Conservation (phyloP, 805 yeast species). For the Scheffersomyces lignosus region DNA sequence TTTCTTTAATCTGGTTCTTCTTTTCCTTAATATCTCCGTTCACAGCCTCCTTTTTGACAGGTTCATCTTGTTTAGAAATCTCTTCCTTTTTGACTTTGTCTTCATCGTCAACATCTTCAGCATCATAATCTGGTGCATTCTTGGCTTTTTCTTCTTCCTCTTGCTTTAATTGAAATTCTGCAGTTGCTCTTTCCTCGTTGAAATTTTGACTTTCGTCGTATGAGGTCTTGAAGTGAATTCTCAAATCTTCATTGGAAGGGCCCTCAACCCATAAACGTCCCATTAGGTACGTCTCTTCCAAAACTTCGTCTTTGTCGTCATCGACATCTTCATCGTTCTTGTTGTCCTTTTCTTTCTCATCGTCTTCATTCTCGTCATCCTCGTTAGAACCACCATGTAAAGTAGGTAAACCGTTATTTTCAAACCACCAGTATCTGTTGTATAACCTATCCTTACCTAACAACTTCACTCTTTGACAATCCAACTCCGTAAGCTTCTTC, state of each 20-base stretch:
- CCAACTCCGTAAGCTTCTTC: slow-evolving; percentile 62
- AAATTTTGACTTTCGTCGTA: slow-evolving; percentile 2
- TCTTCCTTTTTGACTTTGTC: slow-evolving; percentile 1
- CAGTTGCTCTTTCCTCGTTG: slow-evolving; percentile 1
- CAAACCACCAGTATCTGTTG: slow-evolving; percentile 96
- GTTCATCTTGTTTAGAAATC: slow-evolving; percentile 21
- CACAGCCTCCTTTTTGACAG: slow-evolving; percentile 6
- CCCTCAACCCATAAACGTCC: slow-evolving; percentile 93
- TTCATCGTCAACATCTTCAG: slow-evolving; percentile 22
- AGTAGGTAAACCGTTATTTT: slow-evolving; percentile 74
- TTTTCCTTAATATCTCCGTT: slow-evolving; percentile 1
- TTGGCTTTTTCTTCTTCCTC: slow-evolving; percentile 2
- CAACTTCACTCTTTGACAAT: slow-evolving; percentile 71
- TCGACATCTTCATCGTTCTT: slow-evolving; percentile 32
- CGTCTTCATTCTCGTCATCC: slow-evolving; percentile 45
- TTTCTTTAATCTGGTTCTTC: slow-evolving; percentile 11
- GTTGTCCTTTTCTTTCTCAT: slow-evolving; percentile 17
- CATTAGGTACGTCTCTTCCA: slow-evolving; percentile 65
- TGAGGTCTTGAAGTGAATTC: slow-evolving; percentile 18
- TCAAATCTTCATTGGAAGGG: slow-evolving; percentile 55
- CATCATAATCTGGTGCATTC: slow-evolving; percentile 7
- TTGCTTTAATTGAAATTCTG: slow-evolving; percentile 13
- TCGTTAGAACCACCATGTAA: slow-evolving; percentile 37
- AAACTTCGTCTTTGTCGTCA: slow-evolving; percentile 46
- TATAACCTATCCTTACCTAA: slow-evolving; percentile 82